Base-by-base conservation (phyloP, 2,329 filamentous ascomycete species). In the Dactylellina leptospora region DNA sequence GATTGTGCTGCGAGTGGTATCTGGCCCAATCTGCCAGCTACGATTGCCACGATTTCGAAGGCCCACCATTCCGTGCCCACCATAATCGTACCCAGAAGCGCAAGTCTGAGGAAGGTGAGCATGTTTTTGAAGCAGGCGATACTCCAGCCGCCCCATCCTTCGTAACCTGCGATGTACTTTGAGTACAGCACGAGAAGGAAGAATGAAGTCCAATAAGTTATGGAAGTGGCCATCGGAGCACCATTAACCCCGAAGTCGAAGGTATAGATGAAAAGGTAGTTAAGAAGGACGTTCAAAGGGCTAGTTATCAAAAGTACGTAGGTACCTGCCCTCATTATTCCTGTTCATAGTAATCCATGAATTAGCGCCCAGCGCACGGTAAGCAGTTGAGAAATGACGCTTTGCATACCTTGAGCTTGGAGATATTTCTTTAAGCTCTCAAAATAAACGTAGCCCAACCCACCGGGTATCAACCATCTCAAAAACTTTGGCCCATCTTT, bases 61-160 rank as follows among this genome's bases (percentile, higher is more conserved):
- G 92, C 92, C 92, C 92, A 96, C 74, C 91, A 96, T 80, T 96
- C 92, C 0, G 91, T 95, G 2, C 91, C 92, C 3, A 96, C 90
- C 74, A 96, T 92, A 2, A 96, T 81, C 42, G 96, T 83, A 0
- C 92, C 92, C 0, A 96, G 82, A 11, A 89, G 80, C 0, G 92
- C 90, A 2, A 96, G 85, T 8, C 87, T 86, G 1, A 90, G 84
- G 78, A 96, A 96, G 0, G 87, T 87, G 13, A 85, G 81, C 13
- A 90, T 82, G 76, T 93, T 90, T 0, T 84, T 82, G n/a, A 90
- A 78, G 1, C 88, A 89, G 50, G 84, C 84, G 2, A 83, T 82
- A 4, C 85, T 85, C 79, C 87, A 87, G 0, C 92, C 92, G 47
- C 89, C 90, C 92, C 92, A 96, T 79, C 90, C 92, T 75, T 89